Conservation (phyloP, 2,329 filamentous ascomycete species). For the Colletotrichum caudatum region DNA sequence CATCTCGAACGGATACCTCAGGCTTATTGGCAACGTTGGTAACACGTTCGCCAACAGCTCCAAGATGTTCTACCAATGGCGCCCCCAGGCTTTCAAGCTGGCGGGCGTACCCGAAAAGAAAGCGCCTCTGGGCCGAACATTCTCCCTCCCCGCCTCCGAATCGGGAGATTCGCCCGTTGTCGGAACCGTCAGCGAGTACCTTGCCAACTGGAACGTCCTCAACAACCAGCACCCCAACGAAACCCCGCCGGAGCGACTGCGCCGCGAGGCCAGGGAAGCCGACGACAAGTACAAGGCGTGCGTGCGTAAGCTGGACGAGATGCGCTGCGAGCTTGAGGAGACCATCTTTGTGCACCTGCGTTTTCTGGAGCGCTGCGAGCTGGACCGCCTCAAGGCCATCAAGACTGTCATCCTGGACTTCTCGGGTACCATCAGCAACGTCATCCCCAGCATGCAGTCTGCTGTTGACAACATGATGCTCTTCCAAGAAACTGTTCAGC, state of each 20-base stretch:
- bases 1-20: conserved; percentile 85
- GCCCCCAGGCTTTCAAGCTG: conserved; percentile 88
- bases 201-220: conserved; percentile 92
- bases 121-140: conserved; percentile 76
- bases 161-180: conserved; percentile 80
- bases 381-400: conserved; percentile 96
- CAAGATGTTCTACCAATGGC: conserved; percentile 98
- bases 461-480: conserved; percentile 99
- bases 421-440: conserved; percentile 96
- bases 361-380: conserved; percentile 96
- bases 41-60: conserved; percentile 98
- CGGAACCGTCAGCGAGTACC: conserved; percentile 86
- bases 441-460: conserved; percentile 94
- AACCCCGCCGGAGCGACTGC: conserved; percentile 86
- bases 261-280: conserved; percentile 87
- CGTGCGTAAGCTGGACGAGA: conserved; percentile 86
- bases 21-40: conserved; percentile 93
- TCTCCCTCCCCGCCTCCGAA: conserved; percentile 74
- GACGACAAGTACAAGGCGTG: conserved; percentile 94
- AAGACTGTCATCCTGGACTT: conserved; percentile 98
- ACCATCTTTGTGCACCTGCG: conserved; percentile 91
- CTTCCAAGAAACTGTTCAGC: conserved; percentile 99
- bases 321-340: conserved; percentile 95
- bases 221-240: conserved; percentile 94
- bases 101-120: conserved; percentile 93